Percentiles rank a stretch among this genome's conserved stretches.
These are phyloP conservation scores for Pythium pectinolyticum DNA, from an alignment of 352 stramenopile species.

Conservation along the genomic window DNA sequence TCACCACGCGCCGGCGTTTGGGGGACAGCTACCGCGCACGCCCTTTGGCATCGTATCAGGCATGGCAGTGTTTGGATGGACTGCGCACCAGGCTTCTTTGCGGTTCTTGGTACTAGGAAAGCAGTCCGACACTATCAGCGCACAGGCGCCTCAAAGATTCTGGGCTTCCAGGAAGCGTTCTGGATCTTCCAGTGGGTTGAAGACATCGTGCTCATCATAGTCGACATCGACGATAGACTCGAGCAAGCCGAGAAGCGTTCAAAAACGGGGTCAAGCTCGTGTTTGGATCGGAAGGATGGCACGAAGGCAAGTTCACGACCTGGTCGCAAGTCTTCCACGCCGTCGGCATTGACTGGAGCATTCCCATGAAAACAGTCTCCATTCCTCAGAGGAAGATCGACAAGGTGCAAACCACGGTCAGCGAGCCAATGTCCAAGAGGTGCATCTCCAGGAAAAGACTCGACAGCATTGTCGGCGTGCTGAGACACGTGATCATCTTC, in stretches of 20 bases:
- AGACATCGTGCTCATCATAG: conserved; percentile 11
- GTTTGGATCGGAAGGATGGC: neutral
- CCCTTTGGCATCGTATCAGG: conserved; percentile 5
- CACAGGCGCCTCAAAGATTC: neutral
- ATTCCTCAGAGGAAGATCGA: conserved; percentile 8
- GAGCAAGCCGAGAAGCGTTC: conserved; percentile 7
- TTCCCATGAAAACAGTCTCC: neutral
- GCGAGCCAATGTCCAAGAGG: neutral
- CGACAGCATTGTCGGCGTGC: conserved; percentile 5
- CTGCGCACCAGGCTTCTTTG: conserved; percentile 2
- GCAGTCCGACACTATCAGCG: conserved; percentile 5
- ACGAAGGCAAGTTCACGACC: conserved; percentile 14
- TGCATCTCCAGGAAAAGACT: conserved; percentile 1
- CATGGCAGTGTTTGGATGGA: conserved; percentile 9
- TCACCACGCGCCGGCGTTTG: conserved; percentile 19
- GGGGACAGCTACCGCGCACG: conserved; percentile 4
- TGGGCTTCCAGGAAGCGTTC: conserved; percentile 1
- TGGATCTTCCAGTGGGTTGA: conserved; percentile 15
- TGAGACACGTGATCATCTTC: conserved; percentile 8
- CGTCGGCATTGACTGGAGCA: conserved; percentile 7
- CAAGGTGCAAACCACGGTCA: neutral
- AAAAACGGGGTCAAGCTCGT: conserved; percentile 10
- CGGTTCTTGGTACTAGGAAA: conserved; percentile 7
- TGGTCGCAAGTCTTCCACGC: too few species aligned
- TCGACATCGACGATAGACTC: conserved; percentile 1